Evolutionary conservation across 345 rosid genomes (phyloP).

Genomic region (Populus tremula): DNA sequence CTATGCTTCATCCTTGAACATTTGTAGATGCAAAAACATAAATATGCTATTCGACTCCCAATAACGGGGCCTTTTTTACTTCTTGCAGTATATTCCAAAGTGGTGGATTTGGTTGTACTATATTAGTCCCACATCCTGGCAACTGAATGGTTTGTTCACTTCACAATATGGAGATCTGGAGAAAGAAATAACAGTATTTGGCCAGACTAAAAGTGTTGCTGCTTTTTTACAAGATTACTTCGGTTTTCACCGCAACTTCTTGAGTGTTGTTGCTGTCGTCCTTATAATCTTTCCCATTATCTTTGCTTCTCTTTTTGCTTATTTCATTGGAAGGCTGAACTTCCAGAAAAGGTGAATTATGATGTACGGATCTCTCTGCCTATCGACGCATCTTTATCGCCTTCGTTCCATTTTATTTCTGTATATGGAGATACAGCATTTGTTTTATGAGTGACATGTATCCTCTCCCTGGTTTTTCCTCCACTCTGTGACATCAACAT

Average conservation of each 20-base stretch:
- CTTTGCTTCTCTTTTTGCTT: constrained; percentile 26
- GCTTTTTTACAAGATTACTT: constrained; percentile 8
- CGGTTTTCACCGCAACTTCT: neutral
- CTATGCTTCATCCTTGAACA: too few relatives aligned
- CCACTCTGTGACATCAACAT: too few relatives aligned
- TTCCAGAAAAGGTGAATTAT: constrained; percentile 16
- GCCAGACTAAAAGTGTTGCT: constrained; percentile 31
- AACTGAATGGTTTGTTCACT: constrained; percentile 49
- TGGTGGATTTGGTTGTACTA: constrained; percentile 88
- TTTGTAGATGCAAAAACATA: neutral
- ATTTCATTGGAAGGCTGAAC: constrained; percentile 15
- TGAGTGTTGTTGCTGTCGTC: constrained; percentile 1
- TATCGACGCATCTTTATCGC: too few relatives aligned
- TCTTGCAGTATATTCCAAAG: constrained; percentile 63
- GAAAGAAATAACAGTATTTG: constrained; percentile 43
- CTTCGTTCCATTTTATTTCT: too few relatives aligned
- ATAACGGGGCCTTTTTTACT: neutral
- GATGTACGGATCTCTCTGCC: too few relatives aligned
- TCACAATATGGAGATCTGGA: constrained; percentile 75
- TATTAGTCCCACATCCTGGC: constrained; percentile 68
- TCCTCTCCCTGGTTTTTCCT: too few relatives aligned
- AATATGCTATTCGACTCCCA: too few relatives aligned
- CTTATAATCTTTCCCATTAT: constrained; percentile 19
- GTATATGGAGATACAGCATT: too few relatives aligned
- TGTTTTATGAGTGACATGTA: too few relatives aligned